These are phyloP conservation scores for Podaxis sp. DNA, from an alignment of 768 basidiomycete species.

Conservation along the genomic window DNA sequence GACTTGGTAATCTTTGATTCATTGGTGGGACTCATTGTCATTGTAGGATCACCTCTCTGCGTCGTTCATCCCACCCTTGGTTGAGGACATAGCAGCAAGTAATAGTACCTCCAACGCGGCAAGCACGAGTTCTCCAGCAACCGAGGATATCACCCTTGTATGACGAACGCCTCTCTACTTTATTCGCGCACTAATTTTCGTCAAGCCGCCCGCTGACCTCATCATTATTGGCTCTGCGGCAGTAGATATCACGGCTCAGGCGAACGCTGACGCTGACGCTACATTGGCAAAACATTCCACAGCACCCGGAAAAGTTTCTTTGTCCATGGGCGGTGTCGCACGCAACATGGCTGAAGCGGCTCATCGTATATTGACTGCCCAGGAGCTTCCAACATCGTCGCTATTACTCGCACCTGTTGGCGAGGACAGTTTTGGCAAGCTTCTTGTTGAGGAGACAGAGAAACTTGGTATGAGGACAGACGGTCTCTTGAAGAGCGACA, in stretches of 20 bases:
- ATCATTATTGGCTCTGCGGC: conserved; percentile 86
- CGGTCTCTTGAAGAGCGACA: conserved; percentile 48
- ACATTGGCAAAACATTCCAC: conserved; percentile 60
- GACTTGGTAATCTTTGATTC: neutral
- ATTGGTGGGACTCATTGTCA: neutral
- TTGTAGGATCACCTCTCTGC: neutral
- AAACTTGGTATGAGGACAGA: conserved; percentile 78
- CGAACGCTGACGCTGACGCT: conserved; percentile 28
- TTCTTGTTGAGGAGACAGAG: conserved; percentile 56
- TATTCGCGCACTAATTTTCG: neutral
- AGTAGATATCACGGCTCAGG: conserved; percentile 78
- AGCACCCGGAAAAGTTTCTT: conserved; percentile 67
- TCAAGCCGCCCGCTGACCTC: conserved; percentile 43
- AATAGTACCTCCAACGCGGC: neutral
- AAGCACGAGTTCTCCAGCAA: neutral
- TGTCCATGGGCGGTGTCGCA: conserved; percentile 86
- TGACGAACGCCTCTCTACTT: neutral
- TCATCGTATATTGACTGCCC: conserved; percentile 53
- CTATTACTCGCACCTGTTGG: conserved; percentile 78
- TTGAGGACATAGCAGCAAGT: neutral
- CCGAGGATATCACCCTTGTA: conserved; percentile 9
- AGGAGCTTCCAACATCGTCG: conserved; percentile 34
- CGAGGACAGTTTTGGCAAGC: conserved; percentile 69
- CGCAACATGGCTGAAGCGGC: conserved; percentile 95
- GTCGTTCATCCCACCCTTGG: neutral